Percentiles rank a stretch among this genome's conserved stretches.
Conservation (phyloP, 345 rosid genomes). For the Carallia brachiata region DNA sequence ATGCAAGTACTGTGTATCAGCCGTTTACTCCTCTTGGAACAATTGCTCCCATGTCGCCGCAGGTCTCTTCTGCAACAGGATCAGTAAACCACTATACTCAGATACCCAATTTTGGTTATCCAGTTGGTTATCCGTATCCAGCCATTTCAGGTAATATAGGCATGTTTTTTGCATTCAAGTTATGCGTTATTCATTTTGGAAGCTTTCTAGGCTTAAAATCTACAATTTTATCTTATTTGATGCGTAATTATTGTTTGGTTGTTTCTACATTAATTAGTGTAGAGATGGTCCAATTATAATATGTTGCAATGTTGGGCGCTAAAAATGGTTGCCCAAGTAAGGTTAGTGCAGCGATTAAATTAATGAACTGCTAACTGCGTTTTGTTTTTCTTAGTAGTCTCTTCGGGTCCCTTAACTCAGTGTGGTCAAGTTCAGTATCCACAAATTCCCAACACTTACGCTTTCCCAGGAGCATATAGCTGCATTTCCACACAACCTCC, state of each 20-base stretch:
- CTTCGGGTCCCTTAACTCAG: conserved; percentile 38
- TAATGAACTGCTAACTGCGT: neutral
- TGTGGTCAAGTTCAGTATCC: conserved; percentile 32
- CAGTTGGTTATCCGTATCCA: conserved; percentile 25
- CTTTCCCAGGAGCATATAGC: conserved; percentile 25
- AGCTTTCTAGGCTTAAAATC: neutral
- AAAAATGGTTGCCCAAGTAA: neutral
- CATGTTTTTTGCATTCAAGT: neutral
- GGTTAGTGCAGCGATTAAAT: neutral
- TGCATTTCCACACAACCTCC: conserved; percentile 18
- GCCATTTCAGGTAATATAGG: conserved; percentile 33
- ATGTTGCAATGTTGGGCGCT: neutral
- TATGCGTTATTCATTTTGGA: neutral
- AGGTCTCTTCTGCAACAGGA: conserved; percentile 22
- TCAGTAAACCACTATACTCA: conserved; percentile 23
- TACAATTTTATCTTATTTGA: neutral
- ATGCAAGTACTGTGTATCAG: conserved; percentile 24
- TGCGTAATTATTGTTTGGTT: no score
- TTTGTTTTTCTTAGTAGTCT: conserved; percentile 26
- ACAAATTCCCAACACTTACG: conserved; percentile 17
- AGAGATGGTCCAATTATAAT: neutral
- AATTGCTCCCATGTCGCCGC: conserved; percentile 19
- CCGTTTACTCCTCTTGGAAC: conserved; percentile 22
- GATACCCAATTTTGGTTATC: conserved; percentile 31
- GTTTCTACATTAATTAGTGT: neutral